Evolutionary conservation across 164 flowering plant genomes (phyloP).

Genomic region (grape (Vitis vinifera)): DNA sequence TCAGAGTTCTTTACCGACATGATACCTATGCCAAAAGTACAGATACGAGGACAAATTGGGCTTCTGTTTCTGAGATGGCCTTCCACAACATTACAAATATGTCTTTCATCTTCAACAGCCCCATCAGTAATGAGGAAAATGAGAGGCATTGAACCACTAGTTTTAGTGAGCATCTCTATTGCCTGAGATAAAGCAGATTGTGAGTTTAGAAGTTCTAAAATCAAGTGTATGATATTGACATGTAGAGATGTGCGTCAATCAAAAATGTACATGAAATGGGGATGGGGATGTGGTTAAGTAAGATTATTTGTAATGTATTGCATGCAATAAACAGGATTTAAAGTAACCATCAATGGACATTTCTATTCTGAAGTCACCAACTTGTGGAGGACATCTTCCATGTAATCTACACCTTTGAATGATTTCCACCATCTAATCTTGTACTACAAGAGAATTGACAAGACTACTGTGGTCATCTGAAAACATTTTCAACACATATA

Average conservation of each 20-base stretch:
- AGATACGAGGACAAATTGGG: slow-evolving; percentile 54
- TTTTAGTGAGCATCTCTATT: slow-evolving; percentile 52
- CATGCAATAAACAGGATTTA: background rate
- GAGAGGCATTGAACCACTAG: slow-evolving; percentile 47
- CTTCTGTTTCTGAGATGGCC: slow-evolving; percentile 28
- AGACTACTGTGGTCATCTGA: too few species aligned
- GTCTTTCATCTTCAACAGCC: slow-evolving; percentile 81
- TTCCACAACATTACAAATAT: slow-evolving; percentile 61
- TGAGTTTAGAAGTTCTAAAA: background rate
- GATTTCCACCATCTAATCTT: too few species aligned
- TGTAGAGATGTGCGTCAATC: background rate
- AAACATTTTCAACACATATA: background rate
- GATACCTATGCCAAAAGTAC: slow-evolving; percentile 82
- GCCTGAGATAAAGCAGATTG: slow-evolving; percentile 49
- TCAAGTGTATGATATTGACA: background rate
- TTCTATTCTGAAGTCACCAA: too few species aligned
- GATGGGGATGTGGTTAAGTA: background rate
- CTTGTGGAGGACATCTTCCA: too few species aligned
- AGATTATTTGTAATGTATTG: background rate
- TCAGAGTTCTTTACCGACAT: background rate
- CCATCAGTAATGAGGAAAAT: slow-evolving; percentile 94
- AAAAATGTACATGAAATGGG: background rate
- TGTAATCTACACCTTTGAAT: too few species aligned
- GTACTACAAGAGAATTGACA: too few species aligned
- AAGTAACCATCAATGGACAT: background rate